A percentile compares a stretch with the other conserved stretches of the same genome.
Conservation (phyloP, 768 basidiomycete species). For the Phylloporus sp. region DNA sequence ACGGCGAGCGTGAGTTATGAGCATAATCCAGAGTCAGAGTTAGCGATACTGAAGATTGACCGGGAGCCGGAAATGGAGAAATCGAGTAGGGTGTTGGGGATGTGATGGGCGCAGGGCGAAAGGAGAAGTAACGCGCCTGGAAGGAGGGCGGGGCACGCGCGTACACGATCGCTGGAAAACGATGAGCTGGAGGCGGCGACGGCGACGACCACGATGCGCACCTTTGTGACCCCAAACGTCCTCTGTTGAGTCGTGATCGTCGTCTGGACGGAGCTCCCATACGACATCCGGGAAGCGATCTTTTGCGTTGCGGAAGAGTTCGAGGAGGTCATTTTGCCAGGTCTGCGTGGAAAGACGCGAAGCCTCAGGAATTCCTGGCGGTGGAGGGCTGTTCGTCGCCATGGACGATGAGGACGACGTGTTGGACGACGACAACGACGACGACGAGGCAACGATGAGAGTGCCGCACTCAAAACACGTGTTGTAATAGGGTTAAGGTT, state of each 20-base stretch:
- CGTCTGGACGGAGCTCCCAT: conserved; percentile 73
- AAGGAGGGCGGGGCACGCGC: conserved; percentile 91
- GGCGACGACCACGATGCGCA: conserved; percentile 31
- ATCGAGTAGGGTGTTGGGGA: conserved; percentile 49
- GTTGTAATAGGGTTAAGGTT: conserved; percentile 30
- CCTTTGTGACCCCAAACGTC: conserved; percentile 95
- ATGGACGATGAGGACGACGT: conserved; percentile 25
- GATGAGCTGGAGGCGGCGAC: conserved; percentile 1
- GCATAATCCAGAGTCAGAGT: conserved; percentile 42
- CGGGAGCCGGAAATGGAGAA: conserved; percentile 49
- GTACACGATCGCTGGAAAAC: conserved; percentile 76
- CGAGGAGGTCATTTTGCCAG: conserved; percentile 81
- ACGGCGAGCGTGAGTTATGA: conserved; percentile 42
- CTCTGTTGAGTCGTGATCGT: conserved; percentile 46
- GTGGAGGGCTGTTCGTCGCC: conserved; percentile 26
- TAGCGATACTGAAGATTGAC: conserved; percentile 61
- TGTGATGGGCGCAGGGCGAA: conserved; percentile 53
- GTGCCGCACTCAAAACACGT: conserved; percentile 27
- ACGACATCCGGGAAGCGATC: conserved; percentile 95
- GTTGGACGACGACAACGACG: conserved; percentile 23
- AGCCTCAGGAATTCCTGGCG: conserved; percentile 47
- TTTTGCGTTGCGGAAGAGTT: conserved; percentile 78
- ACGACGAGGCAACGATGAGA: conserved; percentile 8
- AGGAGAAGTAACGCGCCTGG: conserved; percentile 84
- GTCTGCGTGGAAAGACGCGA: conserved; percentile 59